Conservation (phyloP, 2,329 filamentous ascomycete genomes). For the Parasarocladium wereldwijsianum region DNA sequence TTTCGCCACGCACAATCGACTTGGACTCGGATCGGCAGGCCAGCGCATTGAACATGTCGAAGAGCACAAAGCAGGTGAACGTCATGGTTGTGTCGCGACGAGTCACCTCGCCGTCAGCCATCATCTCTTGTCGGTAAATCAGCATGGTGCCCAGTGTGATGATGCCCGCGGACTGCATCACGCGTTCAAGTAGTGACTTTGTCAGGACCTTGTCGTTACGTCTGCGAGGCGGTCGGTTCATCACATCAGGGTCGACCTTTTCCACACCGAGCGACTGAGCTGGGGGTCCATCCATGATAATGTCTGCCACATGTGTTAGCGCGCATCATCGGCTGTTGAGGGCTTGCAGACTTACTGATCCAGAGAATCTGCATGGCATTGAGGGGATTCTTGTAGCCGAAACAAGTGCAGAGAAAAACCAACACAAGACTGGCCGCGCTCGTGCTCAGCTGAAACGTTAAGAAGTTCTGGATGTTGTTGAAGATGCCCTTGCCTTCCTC, state of each 20-base stretch:
- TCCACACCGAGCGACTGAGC: conserved; percentile 96
- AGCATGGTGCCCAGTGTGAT: conserved; percentile 89
- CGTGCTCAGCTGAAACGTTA: conserved; percentile 96
- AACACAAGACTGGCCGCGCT: conserved; percentile 85
- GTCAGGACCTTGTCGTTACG: conserved; percentile 89
- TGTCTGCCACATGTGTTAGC: conserved; percentile 47
- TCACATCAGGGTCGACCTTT: conserved; percentile 83
- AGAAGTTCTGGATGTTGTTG: conserved; percentile 98
- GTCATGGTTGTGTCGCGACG: conserved; percentile 98
- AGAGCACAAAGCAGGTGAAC: conserved; percentile 96
- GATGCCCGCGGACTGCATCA: conserved; percentile 72
- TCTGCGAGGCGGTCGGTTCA: conserved; percentile 73
- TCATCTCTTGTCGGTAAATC: conserved; percentile 87
- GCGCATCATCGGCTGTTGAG: conserved; percentile 7
- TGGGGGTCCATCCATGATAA: conserved; percentile 97
- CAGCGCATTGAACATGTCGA: conserved; percentile 98
- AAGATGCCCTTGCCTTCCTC: conserved; percentile 99
- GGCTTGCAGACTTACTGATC: conserved; percentile 62
- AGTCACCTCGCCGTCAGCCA: conserved; percentile 65
- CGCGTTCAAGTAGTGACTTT: conserved; percentile 62
- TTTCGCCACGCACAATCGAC: conserved; percentile 73
- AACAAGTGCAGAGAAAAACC: conserved; percentile 80
- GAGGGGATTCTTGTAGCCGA: conserved; percentile 87
- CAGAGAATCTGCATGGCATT: conserved; percentile 99
- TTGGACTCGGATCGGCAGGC: conserved; percentile 86